These are phyloP conservation scores for Globisporangium emineosum DNA, from an alignment of 352 stramenopile genomes.

Conservation along the genomic window DNA sequence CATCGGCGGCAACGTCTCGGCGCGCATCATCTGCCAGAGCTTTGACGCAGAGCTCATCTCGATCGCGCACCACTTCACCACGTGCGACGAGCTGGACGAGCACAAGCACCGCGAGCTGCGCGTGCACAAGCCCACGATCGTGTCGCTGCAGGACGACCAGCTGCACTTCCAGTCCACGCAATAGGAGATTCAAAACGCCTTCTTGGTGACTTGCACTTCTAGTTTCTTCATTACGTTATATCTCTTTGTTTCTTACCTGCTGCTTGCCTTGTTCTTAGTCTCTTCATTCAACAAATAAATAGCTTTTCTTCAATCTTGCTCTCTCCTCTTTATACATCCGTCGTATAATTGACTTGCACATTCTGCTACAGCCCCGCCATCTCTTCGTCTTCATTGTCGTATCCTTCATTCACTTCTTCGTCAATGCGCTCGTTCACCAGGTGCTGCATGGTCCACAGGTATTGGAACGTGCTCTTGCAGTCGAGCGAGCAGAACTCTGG, in stretches of 20 bases:
- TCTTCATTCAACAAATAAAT: conserved; percentile 4
- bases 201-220: neutral
- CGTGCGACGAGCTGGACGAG: conserved; percentile 69
- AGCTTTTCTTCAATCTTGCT: neutral
- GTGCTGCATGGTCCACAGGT: conserved; percentile 39
- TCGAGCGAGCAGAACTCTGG: conserved; percentile 55
- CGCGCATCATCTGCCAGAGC: conserved; percentile 66
- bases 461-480: conserved; percentile 62
- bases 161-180: conserved; percentile 64
- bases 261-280: neutral
- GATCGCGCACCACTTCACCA: conserved; percentile 89
- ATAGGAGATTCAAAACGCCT: too few species aligned
- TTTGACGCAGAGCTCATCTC: conserved; percentile 90
- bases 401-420: neutral
- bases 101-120: conserved; percentile 37
- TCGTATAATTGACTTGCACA: neutral
- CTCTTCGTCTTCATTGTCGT: neutral
- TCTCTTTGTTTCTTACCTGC: conserved; percentile 10
- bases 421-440: conserved; percentile 29
- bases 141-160: conserved; percentile 55
- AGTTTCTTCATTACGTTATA: neutral
- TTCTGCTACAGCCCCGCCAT: neutral
- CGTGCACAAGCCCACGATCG: conserved; percentile 48
- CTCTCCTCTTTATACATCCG: neutral
- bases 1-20: conserved; percentile 68